phyloP scores from a whole-genome alignment of 345 rosid species.

The Lepidium sativum region DNA sequence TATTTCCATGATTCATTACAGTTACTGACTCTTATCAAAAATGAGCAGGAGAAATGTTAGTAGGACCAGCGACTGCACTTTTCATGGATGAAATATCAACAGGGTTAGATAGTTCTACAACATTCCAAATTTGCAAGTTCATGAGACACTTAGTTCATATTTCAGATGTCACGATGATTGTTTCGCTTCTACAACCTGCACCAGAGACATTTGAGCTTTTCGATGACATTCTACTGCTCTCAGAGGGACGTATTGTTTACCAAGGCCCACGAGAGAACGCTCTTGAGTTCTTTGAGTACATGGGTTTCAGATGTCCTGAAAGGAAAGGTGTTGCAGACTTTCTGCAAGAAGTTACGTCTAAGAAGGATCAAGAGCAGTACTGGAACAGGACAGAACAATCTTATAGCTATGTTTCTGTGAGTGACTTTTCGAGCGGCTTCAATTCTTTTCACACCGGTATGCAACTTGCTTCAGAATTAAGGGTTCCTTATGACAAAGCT shows the following conservation, averaged over 20 bases:
- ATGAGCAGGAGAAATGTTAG: constrained; percentile 82
- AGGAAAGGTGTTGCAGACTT: constrained; percentile 72
- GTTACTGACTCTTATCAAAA: not conserved
- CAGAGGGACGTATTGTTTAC: constrained; percentile 59
- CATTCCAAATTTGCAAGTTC: constrained; percentile 59
- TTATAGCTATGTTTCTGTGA: constrained; percentile 40
- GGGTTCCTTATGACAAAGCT: constrained; percentile 46
- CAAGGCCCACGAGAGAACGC: constrained; percentile 59
- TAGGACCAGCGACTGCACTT: constrained; percentile 75
- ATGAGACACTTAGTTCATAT: constrained; percentile 59
- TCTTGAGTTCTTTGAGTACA: constrained; percentile 53
- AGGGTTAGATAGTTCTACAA: constrained; percentile 81
- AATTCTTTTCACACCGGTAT: constrained; percentile 42
- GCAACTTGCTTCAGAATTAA: constrained; percentile 33
- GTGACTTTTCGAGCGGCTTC: constrained; percentile 41
- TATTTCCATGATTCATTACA: not conserved
- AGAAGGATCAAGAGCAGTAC: constrained; percentile 71
- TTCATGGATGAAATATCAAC: constrained; percentile 93
- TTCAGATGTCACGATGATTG: constrained; percentile 47
- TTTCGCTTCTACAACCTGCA: constrained; percentile 77
- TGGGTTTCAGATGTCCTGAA: constrained; percentile 67
- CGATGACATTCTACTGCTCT: constrained; percentile 58
- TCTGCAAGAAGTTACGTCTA: constrained; percentile 68
- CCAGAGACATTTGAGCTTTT: constrained; percentile 72
- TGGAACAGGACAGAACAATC: constrained; percentile 48